Percentiles rank a stretch among this genome's conserved stretches.
Evolutionary conservation across 805 yeast genomes (phyloP).

Genomic region (Danielia reshetovae): DNA sequence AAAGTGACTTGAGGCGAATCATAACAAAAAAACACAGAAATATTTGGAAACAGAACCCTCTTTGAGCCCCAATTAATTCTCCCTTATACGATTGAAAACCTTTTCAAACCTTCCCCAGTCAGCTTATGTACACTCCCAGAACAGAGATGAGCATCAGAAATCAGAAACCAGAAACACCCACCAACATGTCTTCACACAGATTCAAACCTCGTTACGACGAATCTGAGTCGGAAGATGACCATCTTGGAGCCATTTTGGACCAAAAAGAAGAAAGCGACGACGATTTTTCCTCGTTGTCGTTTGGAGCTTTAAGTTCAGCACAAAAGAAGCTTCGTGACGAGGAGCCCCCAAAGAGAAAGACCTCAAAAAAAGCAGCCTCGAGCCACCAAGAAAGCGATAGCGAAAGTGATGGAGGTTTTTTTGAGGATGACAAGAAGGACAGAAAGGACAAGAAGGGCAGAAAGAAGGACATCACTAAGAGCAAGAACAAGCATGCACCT

Average conservation of each 20-base stretch:
- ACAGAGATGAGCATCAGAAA: too few relatives aligned
- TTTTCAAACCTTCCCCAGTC: too few relatives aligned
- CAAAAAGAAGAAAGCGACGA: constrained; percentile 34
- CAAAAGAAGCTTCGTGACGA: constrained; percentile 42
- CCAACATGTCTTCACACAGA: constrained; percentile 2
- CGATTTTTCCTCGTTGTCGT: constrained; percentile 53
- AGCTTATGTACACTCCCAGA: too few relatives aligned
- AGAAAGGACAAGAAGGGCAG: constrained; percentile 17
- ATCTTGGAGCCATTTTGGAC: constrained; percentile 14
- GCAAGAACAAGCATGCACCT: constrained; percentile 78
- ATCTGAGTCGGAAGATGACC: constrained; percentile 16
- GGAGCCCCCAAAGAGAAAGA: constrained; percentile 12
- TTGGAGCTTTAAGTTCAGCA: constrained; percentile 61
- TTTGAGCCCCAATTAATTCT: too few relatives aligned
- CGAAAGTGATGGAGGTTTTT: constrained; percentile 17
- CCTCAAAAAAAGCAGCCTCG: constrained; percentile 7
- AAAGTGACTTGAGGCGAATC: too few relatives aligned
- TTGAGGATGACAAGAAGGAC: constrained; percentile 13
- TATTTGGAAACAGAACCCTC: too few relatives aligned
- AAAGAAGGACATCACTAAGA: constrained; percentile 18
- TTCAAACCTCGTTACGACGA: constrained; percentile 12
- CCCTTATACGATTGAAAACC: too few relatives aligned
- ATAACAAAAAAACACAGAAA: too few relatives aligned
- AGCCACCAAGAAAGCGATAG: constrained; percentile 10
- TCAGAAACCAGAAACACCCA: too few relatives aligned